These are phyloP conservation scores for Talaromyces albobiverticillius DNA, from an alignment of 2,329 filamentous ascomycete genomes.

Conservation along the genomic window DNA sequence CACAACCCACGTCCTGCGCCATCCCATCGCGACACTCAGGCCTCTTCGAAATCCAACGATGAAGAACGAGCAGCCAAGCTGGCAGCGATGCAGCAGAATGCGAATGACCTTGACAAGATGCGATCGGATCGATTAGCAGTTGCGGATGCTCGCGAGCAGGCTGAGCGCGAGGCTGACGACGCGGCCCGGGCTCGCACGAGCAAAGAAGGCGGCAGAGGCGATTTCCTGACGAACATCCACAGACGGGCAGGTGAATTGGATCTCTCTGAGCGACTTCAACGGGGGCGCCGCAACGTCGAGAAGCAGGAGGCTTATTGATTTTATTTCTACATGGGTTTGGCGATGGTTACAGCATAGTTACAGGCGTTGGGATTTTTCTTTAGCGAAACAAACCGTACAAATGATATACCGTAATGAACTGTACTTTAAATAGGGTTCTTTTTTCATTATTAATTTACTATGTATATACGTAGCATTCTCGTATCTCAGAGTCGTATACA, in stretches of 20 bases:
- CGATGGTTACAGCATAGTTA: no score
- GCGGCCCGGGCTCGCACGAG: slow-evolving; percentile 56
- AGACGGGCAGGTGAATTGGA: slow-evolving; percentile 50
- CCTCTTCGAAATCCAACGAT: slow-evolving; percentile 23
- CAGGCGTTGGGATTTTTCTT: no score
- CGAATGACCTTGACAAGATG: slow-evolving; percentile 64
- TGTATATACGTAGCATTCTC: no score
- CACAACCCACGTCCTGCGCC: slow-evolving; percentile 23
- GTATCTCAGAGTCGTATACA: no score
- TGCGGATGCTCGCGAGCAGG: slow-evolving; percentile 63
- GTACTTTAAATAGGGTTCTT: no score
- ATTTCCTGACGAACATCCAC: slow-evolving; percentile 64
- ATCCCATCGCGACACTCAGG: slow-evolving; percentile 1
- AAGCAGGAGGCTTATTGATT: slow-evolving; percentile 37
- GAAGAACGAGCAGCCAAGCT: slow-evolving; percentile 65
- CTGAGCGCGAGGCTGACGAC: slow-evolving; percentile 64
- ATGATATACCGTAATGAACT: no score
- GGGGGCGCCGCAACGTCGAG: slow-evolving; percentile 34
- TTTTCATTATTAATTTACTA: no score
- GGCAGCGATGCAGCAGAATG: slow-evolving; percentile 69
- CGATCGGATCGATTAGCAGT: slow-evolving; percentile 64
- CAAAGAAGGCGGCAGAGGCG: slow-evolving; percentile 61
- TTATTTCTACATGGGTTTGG: not conserved
- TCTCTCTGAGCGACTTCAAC: slow-evolving; percentile 41
- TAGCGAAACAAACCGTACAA: no score